Evolutionary conservation across 2,329 filamentous ascomycete species (phyloP).

Genomic region (Camptophora hylomeconis): DNA sequence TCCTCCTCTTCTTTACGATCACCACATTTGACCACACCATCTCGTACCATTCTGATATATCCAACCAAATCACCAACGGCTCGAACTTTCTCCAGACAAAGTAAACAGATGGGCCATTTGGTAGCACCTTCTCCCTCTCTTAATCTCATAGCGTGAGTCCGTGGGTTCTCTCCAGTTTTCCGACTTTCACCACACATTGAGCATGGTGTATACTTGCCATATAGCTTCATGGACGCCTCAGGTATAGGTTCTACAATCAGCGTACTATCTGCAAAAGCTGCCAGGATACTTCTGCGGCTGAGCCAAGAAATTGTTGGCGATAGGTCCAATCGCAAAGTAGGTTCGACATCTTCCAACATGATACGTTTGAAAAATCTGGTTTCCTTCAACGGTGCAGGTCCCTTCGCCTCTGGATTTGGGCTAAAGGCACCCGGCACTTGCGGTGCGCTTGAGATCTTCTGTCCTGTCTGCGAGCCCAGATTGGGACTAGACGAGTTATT

Average conservation of each 20-base stretch:
- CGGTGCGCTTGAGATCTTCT: conserved; percentile 45
- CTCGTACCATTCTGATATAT: conserved; percentile 80
- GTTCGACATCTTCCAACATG: conserved; percentile 83
- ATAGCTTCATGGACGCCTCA: conserved; percentile 33
- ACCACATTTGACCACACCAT: conserved; percentile 66
- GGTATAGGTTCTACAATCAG: conserved; percentile 83
- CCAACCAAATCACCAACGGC: conserved; percentile 87
- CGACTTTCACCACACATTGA: conserved; percentile 78
- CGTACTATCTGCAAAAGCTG: conserved; percentile 69
- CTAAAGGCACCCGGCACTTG: conserved; percentile 30
- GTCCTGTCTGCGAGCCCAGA: conserved; percentile 41
- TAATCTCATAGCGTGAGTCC: conserved; percentile 78
- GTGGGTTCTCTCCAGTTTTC: conserved; percentile 55
- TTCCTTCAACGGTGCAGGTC: conserved; percentile 56
- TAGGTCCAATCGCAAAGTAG: conserved; percentile 75
- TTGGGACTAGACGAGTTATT: conserved; percentile 26
- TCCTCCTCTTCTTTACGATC: conserved; percentile 72
- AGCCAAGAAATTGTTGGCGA: conserved; percentile 91
- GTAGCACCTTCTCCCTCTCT: conserved; percentile 78
- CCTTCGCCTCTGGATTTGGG: conserved; percentile 22
- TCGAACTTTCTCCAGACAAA: conserved; percentile 71
- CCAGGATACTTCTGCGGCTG: conserved; percentile 70
- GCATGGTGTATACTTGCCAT: conserved; percentile 47
- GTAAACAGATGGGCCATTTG: conserved; percentile 77
- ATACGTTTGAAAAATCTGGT: conserved; percentile 89